phyloP scores from a whole-genome alignment of 163 green algal genomes.

The Scenedesmus sp. region DNA sequence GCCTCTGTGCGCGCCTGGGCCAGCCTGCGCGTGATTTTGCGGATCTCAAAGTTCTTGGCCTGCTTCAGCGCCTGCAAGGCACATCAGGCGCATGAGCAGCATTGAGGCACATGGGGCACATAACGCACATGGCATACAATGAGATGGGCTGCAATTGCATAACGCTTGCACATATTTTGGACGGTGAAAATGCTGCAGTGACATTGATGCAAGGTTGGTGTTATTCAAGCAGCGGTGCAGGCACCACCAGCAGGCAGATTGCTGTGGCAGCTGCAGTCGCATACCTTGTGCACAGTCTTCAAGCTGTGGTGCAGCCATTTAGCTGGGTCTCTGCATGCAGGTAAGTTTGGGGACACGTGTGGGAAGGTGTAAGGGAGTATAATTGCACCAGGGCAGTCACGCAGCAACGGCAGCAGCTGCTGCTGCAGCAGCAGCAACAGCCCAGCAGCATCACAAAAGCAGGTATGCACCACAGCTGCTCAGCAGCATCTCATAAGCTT shows the following conservation, averaged over 20 bases:
- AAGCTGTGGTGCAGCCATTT: conserved; percentile 68
- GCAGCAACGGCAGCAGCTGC: background rate
- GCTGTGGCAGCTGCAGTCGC: no score
- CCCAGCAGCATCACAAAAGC: background rate
- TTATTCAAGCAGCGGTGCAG: no score
- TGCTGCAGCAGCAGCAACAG: background rate
- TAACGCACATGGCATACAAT: no score
- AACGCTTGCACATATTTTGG: no score
- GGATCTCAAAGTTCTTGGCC: conserved; percentile 64
- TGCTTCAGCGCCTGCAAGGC: conserved; percentile 68
- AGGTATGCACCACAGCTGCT: background rate
- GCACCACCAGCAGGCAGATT: no score
- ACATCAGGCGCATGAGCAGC: no score
- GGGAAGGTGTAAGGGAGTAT: background rate
- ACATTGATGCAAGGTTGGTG: no score
- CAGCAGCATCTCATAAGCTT: background rate
- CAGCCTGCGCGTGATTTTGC: conserved; percentile 64
- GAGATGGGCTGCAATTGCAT: no score
- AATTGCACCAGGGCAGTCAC: background rate
- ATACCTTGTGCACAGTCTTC: conserved; percentile 57
- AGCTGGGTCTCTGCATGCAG: conserved; percentile 19
- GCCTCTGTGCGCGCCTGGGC: conserved; percentile 29
- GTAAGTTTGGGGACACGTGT: background rate
- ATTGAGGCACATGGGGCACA: no score
- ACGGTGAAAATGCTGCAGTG: no score